Evolutionary conservation across 2,329 filamentous ascomycete species (phyloP).

Genomic region (Rutstroemia sp.): DNA sequence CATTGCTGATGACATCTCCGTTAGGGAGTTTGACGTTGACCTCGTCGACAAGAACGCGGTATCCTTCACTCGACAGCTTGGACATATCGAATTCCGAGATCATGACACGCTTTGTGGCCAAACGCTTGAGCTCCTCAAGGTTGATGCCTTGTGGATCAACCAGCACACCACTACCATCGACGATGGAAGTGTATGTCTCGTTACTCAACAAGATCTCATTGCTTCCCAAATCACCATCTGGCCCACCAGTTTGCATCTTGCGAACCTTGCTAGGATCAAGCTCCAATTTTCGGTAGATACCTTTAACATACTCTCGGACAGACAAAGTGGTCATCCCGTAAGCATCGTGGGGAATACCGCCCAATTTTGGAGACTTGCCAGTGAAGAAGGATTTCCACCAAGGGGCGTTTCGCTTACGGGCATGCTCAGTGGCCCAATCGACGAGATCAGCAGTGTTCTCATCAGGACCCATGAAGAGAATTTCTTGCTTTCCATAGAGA

Average conservation of each 20-base stretch:
- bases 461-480: constrained; percentile 96
- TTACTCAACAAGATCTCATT: constrained; percentile 96
- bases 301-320: constrained; percentile 90
- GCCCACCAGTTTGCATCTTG: constrained; percentile 97
- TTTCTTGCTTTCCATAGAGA: constrained; percentile 89
- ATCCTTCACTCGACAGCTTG: constrained; percentile 83
- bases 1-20: constrained; percentile 83
- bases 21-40: constrained; percentile 78
- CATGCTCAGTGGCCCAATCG: constrained; percentile 97
- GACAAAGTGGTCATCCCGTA: constrained; percentile 99
- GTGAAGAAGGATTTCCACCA: constrained; percentile 99
- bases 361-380: constrained; percentile 91
- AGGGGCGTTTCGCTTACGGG: constrained; percentile 74
- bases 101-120: constrained; percentile 84
- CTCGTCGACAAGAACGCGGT: constrained; percentile 88
- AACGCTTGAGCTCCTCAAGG: constrained; percentile 70
- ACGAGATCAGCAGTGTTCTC: constrained; percentile 98
- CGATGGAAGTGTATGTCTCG: constrained; percentile 90
- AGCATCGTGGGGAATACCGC: constrained; percentile 89
- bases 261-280: constrained; percentile 77
- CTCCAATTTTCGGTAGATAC: constrained; percentile 93
- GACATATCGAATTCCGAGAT: constrained; percentile 77
- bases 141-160: constrained; percentile 88
- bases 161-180: constrained; percentile 93
- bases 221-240: constrained; percentile 91